Evolutionary conservation across 805 yeast species (phyloP).

Genomic region (Crinitomyces ghanaensis): DNA sequence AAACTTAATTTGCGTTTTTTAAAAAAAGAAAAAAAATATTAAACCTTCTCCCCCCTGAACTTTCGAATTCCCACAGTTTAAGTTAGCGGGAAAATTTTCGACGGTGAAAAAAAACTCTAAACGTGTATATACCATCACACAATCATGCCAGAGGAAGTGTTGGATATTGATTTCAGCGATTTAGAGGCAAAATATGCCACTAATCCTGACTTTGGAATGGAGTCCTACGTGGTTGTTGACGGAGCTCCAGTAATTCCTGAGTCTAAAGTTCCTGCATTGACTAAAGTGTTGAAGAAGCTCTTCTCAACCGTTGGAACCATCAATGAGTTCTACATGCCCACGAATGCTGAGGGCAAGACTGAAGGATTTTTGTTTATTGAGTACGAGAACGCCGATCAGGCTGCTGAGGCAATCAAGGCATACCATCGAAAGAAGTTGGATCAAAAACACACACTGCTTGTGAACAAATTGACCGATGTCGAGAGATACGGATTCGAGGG

Average conservation of each 20-base stretch:
- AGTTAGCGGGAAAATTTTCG: too few species aligned
- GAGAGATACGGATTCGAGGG: constrained; percentile 65
- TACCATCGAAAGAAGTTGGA: constrained; percentile 87
- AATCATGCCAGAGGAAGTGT: constrained; percentile 25
- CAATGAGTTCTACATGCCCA: constrained; percentile 57
- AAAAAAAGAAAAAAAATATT: too few species aligned
- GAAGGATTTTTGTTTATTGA: constrained; percentile 78
- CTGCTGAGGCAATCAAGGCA: constrained; percentile 65
- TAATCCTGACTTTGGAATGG: constrained; percentile 50
- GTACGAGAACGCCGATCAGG: constrained; percentile 54
- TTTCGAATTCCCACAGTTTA: too few species aligned
- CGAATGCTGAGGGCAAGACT: constrained; percentile 54
- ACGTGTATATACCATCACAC: too few species aligned
- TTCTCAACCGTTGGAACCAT: constrained; percentile 71
- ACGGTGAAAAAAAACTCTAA: too few species aligned
- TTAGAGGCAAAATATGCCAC: constrained; percentile 66
- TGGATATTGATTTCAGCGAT: constrained; percentile 60
- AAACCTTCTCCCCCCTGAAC: too few species aligned
- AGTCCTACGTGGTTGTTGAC: constrained; percentile 73
- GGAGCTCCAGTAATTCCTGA: constrained; percentile 96
- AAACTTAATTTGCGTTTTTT: too few species aligned
- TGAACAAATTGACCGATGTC: constrained; percentile 73
- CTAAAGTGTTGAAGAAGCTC: constrained; percentile 74
- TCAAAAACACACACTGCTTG: constrained; percentile 78
- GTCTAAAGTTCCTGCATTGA: constrained; percentile 68